Conservation (phyloP, 495 filamentous ascomycete genomes). For the Penicillium daleae region DNA sequence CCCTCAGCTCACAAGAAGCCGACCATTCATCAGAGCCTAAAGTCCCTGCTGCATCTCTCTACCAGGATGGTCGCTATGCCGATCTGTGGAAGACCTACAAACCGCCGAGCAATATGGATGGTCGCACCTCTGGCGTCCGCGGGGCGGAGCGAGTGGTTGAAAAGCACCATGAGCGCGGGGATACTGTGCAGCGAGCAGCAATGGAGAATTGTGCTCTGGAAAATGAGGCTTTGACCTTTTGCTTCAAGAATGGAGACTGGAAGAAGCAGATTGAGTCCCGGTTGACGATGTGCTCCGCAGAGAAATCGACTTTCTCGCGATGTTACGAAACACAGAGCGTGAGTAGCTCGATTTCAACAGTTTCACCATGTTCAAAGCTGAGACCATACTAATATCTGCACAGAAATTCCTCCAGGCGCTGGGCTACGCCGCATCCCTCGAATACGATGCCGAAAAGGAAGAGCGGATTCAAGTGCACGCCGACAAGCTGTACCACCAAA, state of each 20-base stretch:
- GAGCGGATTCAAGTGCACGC: constrained; percentile 96
- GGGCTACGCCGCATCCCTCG: constrained; percentile 75
- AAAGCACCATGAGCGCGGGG: constrained; percentile 79
- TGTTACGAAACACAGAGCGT: constrained; percentile 86
- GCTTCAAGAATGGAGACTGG: constrained; percentile 69
- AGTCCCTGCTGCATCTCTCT: constrained; percentile 63
- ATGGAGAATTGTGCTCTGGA: constrained; percentile 93
- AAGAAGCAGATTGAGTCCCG: constrained; percentile 49
- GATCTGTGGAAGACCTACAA: constrained; percentile 91
- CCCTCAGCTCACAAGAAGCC: constrained; percentile 6
- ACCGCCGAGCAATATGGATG: constrained; percentile 60
- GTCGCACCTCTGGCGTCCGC: constrained; percentile 51
- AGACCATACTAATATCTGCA: constrained; percentile 9
- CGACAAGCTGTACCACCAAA: constrained; percentile 82
- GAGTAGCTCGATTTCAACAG: constrained; percentile 30
- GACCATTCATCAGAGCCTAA: constrained; percentile 42
- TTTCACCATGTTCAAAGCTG: neutral
- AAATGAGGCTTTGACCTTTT: constrained; percentile 72
- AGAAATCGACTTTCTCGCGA: constrained; percentile 71
- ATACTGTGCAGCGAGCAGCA: constrained; percentile 76
- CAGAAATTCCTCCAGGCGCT: constrained; percentile 86
- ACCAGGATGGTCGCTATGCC: constrained; percentile 85
- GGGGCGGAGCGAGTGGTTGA: constrained; percentile 79
- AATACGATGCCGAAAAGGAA: constrained; percentile 67
- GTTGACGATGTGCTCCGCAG: constrained; percentile 72